Conservation (phyloP, 164 flowering plant genomes). For the Chloranthus sessilifolius region DNA sequence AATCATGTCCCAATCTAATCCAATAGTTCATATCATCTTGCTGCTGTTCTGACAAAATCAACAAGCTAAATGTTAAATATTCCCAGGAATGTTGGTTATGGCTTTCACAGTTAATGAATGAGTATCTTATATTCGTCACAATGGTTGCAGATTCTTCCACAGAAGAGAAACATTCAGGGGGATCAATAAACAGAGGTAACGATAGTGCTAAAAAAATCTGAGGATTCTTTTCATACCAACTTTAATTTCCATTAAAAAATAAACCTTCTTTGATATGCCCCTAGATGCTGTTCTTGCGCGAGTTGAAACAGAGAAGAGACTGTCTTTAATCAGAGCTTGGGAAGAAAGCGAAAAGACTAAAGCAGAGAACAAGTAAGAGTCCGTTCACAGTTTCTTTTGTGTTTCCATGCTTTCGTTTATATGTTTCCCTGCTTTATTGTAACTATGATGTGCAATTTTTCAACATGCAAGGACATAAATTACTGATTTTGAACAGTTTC, state of each 20-base stretch:
- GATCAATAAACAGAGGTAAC: slow-evolving; percentile 67
- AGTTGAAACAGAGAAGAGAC: slow-evolving; percentile 64
- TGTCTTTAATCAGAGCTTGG: slow-evolving; percentile 86
- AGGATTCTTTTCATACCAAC: neutral
- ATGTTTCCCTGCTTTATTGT: too few relatives aligned
- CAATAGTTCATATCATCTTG: too few relatives aligned
- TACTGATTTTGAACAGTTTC: too few relatives aligned
- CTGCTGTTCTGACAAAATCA: too few relatives aligned
- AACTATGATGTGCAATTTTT: neutral
- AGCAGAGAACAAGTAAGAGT: slow-evolving; percentile 80
- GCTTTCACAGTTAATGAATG: too few relatives aligned
- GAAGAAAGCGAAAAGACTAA: slow-evolving; percentile 83
- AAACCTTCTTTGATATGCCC: neutral
- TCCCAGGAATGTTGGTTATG: too few relatives aligned
- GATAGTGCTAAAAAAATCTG: too few relatives aligned
- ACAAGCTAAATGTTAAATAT: too few relatives aligned
- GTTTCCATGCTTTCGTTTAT: too few relatives aligned
- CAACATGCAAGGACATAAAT: too few relatives aligned
- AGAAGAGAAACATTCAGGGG: slow-evolving; percentile 40
- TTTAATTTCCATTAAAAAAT: neutral
- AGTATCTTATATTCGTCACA: too few relatives aligned
- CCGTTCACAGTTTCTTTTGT: neutral
- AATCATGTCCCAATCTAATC: too few relatives aligned
- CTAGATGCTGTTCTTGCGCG: slow-evolving; percentile 71
- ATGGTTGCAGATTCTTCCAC: slow-evolving; percentile 37